Evolutionary conservation across 2,329 filamentous ascomycete genomes (phyloP).

Genomic region (Gnomoniopsis sp.): DNA sequence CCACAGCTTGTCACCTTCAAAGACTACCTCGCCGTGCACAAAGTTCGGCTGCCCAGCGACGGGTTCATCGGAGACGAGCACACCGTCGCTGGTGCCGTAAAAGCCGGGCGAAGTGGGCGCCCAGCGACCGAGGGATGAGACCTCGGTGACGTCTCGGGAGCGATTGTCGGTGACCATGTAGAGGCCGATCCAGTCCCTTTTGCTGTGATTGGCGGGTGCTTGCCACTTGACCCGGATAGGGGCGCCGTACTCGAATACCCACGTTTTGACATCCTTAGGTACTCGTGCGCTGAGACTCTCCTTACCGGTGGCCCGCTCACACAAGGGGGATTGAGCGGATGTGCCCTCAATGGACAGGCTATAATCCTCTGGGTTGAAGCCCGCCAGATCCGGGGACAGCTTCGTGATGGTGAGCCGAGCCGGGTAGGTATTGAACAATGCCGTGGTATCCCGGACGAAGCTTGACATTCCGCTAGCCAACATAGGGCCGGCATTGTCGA

Average conservation of each 20-base stretch:
- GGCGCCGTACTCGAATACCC: constrained; percentile 83
- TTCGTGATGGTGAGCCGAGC: constrained; percentile 79
- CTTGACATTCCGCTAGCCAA: constrained; percentile 81
- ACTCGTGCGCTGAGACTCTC: constrained; percentile 69
- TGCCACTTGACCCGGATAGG: constrained; percentile 89
- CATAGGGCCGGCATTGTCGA: constrained; percentile 82
- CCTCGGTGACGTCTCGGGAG: constrained; percentile 77
- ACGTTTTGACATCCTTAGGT: constrained; percentile 68
- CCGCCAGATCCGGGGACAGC: constrained; percentile 74
- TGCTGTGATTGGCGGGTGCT: constrained; percentile 81
- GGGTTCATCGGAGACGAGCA: constrained; percentile 65
- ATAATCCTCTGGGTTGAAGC: constrained; percentile 77
- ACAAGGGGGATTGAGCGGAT: constrained; percentile 44
- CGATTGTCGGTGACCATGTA: constrained; percentile 96
- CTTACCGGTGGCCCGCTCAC: constrained; percentile 64
- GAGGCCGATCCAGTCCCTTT: constrained; percentile 91
- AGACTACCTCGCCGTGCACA: constrained; percentile 77
- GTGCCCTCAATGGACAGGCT: constrained; percentile 71
- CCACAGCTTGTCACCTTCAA: constrained; percentile 90
- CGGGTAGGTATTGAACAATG: constrained; percentile 85
- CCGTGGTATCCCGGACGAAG: constrained; percentile 82
- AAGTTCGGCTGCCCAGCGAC: constrained; percentile 49
- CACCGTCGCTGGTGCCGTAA: constrained; percentile 78
- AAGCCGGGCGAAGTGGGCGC: constrained; percentile 71
- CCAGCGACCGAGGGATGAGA: constrained; percentile 88